phyloP scores from a whole-genome alignment of 176 grass and related monocot species.

The Rhipidocladum racemiflorum region DNA sequence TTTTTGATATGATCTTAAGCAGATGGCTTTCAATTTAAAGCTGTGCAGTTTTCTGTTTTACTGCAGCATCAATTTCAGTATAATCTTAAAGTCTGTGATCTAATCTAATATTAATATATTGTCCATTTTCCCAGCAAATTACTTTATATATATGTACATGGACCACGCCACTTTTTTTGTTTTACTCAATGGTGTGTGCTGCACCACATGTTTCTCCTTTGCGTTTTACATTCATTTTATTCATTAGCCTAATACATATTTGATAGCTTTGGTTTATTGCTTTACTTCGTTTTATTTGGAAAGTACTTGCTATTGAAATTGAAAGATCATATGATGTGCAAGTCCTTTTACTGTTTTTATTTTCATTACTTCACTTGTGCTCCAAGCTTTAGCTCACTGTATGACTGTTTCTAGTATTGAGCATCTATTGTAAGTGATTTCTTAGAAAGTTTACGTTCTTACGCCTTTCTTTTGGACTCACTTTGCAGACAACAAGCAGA shows the following conservation, averaged over 20 bases:
- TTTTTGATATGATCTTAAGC: background rate
- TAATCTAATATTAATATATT: background rate
- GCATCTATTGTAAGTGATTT: background rate
- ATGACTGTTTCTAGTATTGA: background rate
- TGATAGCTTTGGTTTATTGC: background rate
- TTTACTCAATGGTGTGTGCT: background rate
- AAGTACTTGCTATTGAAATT: slow-evolving; percentile 18
- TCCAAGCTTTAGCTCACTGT: background rate
- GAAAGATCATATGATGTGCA: background rate
- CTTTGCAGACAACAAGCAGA: slow-evolving; percentile 55
- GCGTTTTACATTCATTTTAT: background rate
- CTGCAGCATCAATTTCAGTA: background rate
- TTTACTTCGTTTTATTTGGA: background rate
- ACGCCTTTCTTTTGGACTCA: background rate
- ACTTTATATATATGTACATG: background rate
- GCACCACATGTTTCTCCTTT: background rate
- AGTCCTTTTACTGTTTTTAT: background rate
- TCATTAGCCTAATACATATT: background rate
- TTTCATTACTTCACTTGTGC: background rate
- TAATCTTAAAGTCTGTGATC: background rate
- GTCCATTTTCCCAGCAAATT: background rate
- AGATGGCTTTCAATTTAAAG: background rate
- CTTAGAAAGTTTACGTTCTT: slow-evolving; percentile 13
- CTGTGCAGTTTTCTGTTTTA: background rate
- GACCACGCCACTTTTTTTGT: background rate